Evolutionary conservation across 2,329 filamentous ascomycete species (phyloP), one percentile per base, ranked within the genome.

Genomic region (Albifimbria verrucaria): DNA sequence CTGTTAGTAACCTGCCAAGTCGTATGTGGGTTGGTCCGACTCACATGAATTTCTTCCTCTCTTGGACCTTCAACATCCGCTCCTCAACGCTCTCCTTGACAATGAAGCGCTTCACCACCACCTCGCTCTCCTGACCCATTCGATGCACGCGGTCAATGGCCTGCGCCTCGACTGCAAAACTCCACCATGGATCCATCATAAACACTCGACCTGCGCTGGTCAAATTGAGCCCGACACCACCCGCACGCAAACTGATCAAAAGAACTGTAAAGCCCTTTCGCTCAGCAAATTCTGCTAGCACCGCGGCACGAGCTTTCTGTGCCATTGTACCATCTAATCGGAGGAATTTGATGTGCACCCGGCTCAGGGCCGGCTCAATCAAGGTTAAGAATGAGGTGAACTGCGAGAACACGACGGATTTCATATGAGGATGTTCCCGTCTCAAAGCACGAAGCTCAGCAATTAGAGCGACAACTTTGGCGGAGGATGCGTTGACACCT

Each of bases 151-250:
- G 90, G 74, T 99, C 94, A 65, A 99, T 97, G 9, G 94, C 94
- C 72, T 99, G 94, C 5, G 92, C 91, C 72, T 99, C 94, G 12
- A 97, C 87, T 0, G 94, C 92, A 71, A 93, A 99, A 66, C 90
- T 95, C 94, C 94, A 99, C 94, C 94, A 99, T 0, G 94, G 94
- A 70, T 99, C 94, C 94, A 99, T 97, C 89, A 99, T 95, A 74
- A 88, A 99, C 5, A 99, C 95, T 51, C 90, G 79, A 58, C 87
- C 90, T 6, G 94, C 94, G 59, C 86, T 87, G 1, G 93, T 97
- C 56, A 99, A 72, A 66, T 99, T 99, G 43, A 99, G 77, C 0
- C 94, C 94, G 0, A 99, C 94, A 22, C 94, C 95, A 4, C 95
- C 94, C 0, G 95, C 94, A 20, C 91, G 82, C 52, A 99, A 76